These are phyloP conservation scores for Penicillium maclennaniae DNA, from an alignment of 495 filamentous ascomycete genomes.

Conservation along the genomic window DNA sequence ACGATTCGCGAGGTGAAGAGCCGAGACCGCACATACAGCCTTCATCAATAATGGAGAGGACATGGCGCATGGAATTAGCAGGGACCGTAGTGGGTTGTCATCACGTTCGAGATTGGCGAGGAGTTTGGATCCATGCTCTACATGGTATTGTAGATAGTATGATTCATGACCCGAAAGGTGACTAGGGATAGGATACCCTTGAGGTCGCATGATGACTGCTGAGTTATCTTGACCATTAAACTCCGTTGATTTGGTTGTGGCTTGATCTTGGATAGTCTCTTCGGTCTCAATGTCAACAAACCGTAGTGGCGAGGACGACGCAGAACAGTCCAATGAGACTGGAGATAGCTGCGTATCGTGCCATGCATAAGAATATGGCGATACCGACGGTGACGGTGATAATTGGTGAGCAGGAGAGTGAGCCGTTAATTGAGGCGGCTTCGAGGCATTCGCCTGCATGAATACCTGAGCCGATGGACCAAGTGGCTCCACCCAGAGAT, in stretches of 20 bases:
- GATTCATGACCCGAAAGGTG: constrained; percentile 35
- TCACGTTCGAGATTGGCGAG: constrained; percentile 42
- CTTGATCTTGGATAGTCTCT: not conserved
- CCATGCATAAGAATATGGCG: constrained; percentile 16
- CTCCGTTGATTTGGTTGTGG: not conserved
- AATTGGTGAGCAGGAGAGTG: constrained; percentile 4
- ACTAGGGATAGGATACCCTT: constrained; percentile 14
- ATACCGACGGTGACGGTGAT: constrained; percentile 21
- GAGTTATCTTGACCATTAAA: not conserved
- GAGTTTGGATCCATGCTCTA: constrained; percentile 36
- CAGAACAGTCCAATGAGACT: constrained; percentile 7
- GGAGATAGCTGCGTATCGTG: constrained; percentile 11
- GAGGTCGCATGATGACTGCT: constrained; percentile 9
- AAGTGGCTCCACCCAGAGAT: constrained; percentile 41
- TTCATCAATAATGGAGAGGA: constrained; percentile 43
- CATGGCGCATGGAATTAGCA: constrained; percentile 42
- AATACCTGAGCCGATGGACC: constrained; percentile 34
- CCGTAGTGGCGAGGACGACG: constrained; percentile 7
- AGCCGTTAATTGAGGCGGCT: constrained; percentile 24
- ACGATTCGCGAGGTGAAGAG: constrained; percentile 41
- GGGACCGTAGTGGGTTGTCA: constrained; percentile 39
- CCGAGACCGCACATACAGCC: constrained; percentile 42
- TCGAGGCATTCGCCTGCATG: constrained; percentile 20
- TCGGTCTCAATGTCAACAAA: constrained; percentile 1
- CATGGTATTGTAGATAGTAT: constrained; percentile 45